Conservation (phyloP, 352 stramenopile genomes). For the Globisporangium mamillatum region DNA sequence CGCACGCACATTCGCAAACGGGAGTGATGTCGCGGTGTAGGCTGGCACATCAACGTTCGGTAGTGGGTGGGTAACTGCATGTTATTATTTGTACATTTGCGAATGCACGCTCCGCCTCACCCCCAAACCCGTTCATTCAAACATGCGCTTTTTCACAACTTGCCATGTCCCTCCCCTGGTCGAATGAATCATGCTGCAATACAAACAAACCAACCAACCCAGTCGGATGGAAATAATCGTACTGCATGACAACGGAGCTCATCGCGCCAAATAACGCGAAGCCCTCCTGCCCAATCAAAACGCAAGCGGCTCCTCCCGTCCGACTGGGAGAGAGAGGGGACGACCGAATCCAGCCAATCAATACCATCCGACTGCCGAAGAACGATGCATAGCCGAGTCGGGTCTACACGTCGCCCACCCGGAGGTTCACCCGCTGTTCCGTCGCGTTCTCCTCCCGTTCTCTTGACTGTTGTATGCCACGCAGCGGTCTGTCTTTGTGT, state of each 20-base stretch:
- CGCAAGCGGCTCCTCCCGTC: neutral
- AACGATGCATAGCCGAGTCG: neutral
- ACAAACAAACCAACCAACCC: neutral
- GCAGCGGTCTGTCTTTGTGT: slow-evolving; percentile 4
- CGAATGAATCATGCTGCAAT: neutral
- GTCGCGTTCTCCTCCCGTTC: slow-evolving; percentile 8
- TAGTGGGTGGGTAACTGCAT: too few species aligned
- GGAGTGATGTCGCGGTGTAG: too few species aligned
- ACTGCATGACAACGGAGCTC: neutral
- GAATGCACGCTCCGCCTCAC: too few species aligned
- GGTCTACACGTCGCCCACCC: slow-evolving; percentile 3
- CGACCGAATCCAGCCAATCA: slow-evolving; percentile 1
- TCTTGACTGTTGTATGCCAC: neutral
- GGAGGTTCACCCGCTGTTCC: slow-evolving; percentile 1
- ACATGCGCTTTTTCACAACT: too few species aligned
- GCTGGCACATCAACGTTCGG: too few species aligned
- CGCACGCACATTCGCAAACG: too few species aligned
- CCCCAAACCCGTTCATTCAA: too few species aligned
- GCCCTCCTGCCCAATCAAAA: neutral
- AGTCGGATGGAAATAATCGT: neutral
- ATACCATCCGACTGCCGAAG: slow-evolving; percentile 2
- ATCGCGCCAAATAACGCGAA: neutral
- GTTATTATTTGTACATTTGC: too few species aligned
- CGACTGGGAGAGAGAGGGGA: slow-evolving; percentile 2
- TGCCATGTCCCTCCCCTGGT: too few species aligned